Evolutionary conservation across 495 filamentous ascomycete species (phyloP).

Genomic region (Penicillium manginii): DNA sequence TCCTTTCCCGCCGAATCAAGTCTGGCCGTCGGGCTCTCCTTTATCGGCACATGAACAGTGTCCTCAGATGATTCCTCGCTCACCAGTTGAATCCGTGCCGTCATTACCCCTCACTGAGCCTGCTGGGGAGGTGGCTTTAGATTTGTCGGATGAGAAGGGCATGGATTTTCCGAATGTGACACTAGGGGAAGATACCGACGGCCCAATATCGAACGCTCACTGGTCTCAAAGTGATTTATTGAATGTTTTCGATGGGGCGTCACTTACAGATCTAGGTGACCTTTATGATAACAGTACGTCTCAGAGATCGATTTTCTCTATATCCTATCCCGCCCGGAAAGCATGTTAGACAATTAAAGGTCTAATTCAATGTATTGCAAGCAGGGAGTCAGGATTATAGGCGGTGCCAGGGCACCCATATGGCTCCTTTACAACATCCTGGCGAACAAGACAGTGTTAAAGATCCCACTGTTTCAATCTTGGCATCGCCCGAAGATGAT

Average conservation of each 20-base stretch:
- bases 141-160: neutral
- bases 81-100: neutral
- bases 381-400: neutral
- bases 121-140: neutral
- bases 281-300: neutral
- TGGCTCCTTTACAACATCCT: neutral
- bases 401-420: neutral
- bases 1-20: neutral
- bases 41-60: neutral
- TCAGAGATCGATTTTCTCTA: neutral
- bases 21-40: neutral
- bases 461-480: neutral
- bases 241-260: neutral
- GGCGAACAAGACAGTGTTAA: neutral
- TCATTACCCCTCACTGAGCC: neutral
- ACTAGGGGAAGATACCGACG: neutral
- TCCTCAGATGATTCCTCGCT: neutral
- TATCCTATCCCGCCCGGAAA: neutral
- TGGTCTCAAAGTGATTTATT: neutral
- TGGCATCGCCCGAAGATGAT: neutral
- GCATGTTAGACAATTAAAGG: neutral
- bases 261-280: neutral
- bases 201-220: neutral
- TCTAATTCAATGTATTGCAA: neutral
- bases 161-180: neutral